Evolutionary conservation across 768 basidiomycete genomes (phyloP).

Genomic region (Termitomyces sp.): DNA sequence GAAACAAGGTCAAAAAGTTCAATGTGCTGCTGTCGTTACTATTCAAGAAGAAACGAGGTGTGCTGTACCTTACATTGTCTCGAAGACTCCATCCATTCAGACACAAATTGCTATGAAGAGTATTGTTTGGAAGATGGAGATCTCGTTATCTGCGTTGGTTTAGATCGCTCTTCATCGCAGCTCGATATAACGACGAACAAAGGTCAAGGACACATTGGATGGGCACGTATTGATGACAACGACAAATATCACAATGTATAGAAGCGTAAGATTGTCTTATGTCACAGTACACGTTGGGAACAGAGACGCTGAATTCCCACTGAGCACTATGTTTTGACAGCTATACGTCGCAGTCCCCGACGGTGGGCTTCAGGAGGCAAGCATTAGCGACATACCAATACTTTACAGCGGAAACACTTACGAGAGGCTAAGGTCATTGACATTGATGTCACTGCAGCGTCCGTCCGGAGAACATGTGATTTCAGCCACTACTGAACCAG

Average conservation of each 20-base stretch:
- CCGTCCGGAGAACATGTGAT: constrained; percentile 55
- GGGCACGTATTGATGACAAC: background rate
- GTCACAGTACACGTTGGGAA: constrained; percentile 38
- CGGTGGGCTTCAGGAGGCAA: constrained; percentile 25
- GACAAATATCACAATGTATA: background rate
- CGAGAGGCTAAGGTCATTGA: constrained; percentile 43
- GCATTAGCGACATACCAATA: background rate
- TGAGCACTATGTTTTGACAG: constrained; percentile 52
- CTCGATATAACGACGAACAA: constrained; percentile 13
- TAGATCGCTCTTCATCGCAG: background rate
- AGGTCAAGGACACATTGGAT: constrained; percentile 11
- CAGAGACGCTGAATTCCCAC: constrained; percentile 38
- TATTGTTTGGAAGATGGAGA: constrained; percentile 25
- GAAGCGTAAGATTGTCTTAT: constrained; percentile 7
- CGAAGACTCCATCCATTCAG: no score
- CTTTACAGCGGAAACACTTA: constrained; percentile 21
- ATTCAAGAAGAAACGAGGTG: background rate
- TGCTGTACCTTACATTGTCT: constrained; percentile 2
- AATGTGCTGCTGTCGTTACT: no score
- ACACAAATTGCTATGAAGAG: no score
- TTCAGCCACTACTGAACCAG: constrained; percentile 48
- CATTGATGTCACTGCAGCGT: constrained; percentile 46
- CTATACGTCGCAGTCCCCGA: constrained; percentile 42
- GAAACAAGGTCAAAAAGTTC: constrained; percentile 18
- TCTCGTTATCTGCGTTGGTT: constrained; percentile 18